Percentiles rank a stretch among this genome's conserved stretches.
phyloP scores from a whole-genome alignment of 768 basidiomycete genomes.

The Xerocomellus dryophilus region DNA sequence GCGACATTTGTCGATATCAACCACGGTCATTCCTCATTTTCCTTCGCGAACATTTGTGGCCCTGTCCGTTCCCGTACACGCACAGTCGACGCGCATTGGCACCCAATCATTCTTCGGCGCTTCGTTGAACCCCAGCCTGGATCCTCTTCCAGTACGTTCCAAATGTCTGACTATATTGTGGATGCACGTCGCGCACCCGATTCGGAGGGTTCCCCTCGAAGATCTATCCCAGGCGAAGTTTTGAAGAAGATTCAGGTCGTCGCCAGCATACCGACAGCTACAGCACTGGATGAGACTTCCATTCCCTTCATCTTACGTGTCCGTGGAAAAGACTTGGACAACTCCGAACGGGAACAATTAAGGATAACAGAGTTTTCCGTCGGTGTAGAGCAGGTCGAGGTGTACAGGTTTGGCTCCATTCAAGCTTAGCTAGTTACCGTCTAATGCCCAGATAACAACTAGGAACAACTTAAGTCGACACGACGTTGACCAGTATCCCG shows the following conservation, averaged over 20 bases:
- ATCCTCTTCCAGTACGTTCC: slow-evolving; percentile 27
- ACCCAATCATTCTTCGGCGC: slow-evolving; percentile 49
- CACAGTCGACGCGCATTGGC: slow-evolving; percentile 39
- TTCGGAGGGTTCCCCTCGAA: slow-evolving; percentile 7
- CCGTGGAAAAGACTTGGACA: slow-evolving; percentile 50
- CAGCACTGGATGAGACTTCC: slow-evolving; percentile 43
- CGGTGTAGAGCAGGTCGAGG: slow-evolving; percentile 62
- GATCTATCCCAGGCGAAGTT: slow-evolving; percentile 49
- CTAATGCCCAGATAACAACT: slow-evolving; percentile 7
- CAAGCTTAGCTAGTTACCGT: background rate
- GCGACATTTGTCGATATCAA: slow-evolving; percentile 54
- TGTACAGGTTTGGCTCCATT: slow-evolving; percentile 51
- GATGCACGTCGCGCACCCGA: slow-evolving; percentile 33
- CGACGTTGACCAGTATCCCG: slow-evolving; percentile 47
- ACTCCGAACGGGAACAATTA: slow-evolving; percentile 50
- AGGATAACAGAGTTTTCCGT: slow-evolving; percentile 54
- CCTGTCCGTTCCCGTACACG: slow-evolving; percentile 49
- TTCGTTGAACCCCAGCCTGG: slow-evolving; percentile 44
- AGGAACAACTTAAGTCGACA: slow-evolving; percentile 44
- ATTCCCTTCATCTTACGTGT: slow-evolving; percentile 61
- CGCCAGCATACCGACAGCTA: slow-evolving; percentile 56
- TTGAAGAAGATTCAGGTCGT: slow-evolving; percentile 63
- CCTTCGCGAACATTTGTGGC: slow-evolving; percentile 52
- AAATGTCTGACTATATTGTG: slow-evolving; percentile 43
- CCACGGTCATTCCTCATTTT: slow-evolving; percentile 42